Base-by-base conservation (phyloP, 2,329 filamentous ascomycete genomes). In the Fusarium sublunatum region DNA sequence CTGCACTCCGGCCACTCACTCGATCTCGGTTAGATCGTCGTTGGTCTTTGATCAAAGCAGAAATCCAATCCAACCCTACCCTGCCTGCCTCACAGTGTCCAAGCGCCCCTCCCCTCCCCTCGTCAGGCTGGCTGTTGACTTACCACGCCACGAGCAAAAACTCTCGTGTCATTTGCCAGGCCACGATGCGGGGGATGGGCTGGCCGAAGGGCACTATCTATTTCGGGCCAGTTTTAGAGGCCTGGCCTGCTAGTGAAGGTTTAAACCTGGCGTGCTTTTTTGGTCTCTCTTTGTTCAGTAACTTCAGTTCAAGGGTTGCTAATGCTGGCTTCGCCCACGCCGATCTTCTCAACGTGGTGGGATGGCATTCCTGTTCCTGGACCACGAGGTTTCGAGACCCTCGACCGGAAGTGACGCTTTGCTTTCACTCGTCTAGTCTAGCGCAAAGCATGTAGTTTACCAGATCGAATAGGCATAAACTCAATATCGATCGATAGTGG, bases 1-100 rank as follows among this genome's bases (percentile, higher is more conserved):
- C n/a, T n/a, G n/a, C n/a, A n/a, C n/a, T n/a, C n/a, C n/a, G n/a
- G n/a, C 48, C 49, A 43, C 42, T 55, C 22, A 34, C 43, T 65
- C 67, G 57, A 70, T 70, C 67, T 65, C 63, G 63, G 53, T 40
- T 66, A 70, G 67, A 70, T 68, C 65, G 49, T 36, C 41, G 41
- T 38, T 58, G 46, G 44, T 48, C 40, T 53, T 51, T 42, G 42
- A 53, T 55, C 42, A 51, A 19, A 56, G 55, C 38, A 53, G 62
- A 56, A 64, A 53, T 49, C 42, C 60, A 61, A 61, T 58, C 53
- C 28, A 39, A 52, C 40, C 55, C 50, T 60, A 51, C 40, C 54
- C 31, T n/a, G n/a, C 31, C 24, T 39, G 35, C 22, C 38, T 42
- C 60, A 19, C 13, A 48, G 45, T 32, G 53, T 65, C 64, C 43